phyloP scores from a whole-genome alignment of 768 basidiomycete species.

The Auricularia sp. region DNA sequence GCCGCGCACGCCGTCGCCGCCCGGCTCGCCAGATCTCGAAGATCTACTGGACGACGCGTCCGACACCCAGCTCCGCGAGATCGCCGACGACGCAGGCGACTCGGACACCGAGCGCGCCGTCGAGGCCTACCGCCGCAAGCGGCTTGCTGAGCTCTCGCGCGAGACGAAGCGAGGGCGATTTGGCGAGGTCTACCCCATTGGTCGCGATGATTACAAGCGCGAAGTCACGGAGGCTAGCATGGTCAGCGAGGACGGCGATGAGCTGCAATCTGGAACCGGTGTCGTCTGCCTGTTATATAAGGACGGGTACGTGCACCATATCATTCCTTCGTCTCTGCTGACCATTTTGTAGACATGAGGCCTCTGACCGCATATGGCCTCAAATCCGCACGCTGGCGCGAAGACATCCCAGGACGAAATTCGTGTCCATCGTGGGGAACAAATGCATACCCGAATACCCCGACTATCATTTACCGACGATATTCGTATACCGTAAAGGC shows the following conservation, averaged over 20 bases:
- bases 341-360: slow-evolving; percentile 41
- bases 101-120: slow-evolving; percentile 70
- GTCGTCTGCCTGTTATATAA: slow-evolving; percentile 94
- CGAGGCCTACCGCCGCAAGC: slow-evolving; percentile 51
- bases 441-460: slow-evolving; percentile 96
- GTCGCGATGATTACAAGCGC: slow-evolving; percentile 85
- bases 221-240: slow-evolving; percentile 93
- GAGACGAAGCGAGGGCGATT: slow-evolving; percentile 57
- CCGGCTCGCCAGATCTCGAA: slow-evolving; percentile 61
- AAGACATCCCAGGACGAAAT: slow-evolving; percentile 87
- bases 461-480: slow-evolving; percentile 80
- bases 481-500: slow-evolving; percentile 89
- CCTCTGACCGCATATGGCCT: slow-evolving; percentile 63
- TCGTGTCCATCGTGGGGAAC: slow-evolving; percentile 88
- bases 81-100: slow-evolving; percentile 63
- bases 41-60: slow-evolving; percentile 58
- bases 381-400: slow-evolving; percentile 64
- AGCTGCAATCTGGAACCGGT: slow-evolving; percentile 66
- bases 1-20: slow-evolving; percentile 71
- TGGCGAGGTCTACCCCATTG: slow-evolving; percentile 79
- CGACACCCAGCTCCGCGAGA: slow-evolving; percentile 49
- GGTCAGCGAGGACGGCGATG: slow-evolving; percentile 47
- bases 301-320: slow-evolving; percentile 58
- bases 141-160: slow-evolving; percentile 50
- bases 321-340: neutral